Percentiles rank a stretch among this genome's conserved stretches.
These are phyloP conservation scores for Xanthoconium purpureum DNA, from an alignment of 768 basidiomycete genomes.

Conservation along the genomic window DNA sequence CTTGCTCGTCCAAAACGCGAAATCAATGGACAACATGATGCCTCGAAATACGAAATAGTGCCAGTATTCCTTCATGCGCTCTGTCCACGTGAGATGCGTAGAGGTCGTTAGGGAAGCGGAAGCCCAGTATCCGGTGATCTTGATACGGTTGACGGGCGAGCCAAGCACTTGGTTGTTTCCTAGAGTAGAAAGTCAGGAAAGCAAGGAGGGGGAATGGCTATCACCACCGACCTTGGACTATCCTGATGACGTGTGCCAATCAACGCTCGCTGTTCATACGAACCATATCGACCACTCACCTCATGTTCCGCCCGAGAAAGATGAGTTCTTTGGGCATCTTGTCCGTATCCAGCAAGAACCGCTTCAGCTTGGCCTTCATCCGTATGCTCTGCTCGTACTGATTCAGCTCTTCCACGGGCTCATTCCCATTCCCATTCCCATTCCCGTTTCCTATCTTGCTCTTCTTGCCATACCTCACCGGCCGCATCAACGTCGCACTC, in stretches of 20 bases:
- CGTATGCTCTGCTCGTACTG: slow-evolving; percentile 67
- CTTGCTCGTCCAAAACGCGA: slow-evolving; percentile 64
- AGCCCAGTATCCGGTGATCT: slow-evolving; percentile 84
- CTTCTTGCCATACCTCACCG: slow-evolving; percentile 39
- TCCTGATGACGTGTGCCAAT: slow-evolving; percentile 14
- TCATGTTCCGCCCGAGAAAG: slow-evolving; percentile 76
- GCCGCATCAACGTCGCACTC: slow-evolving; percentile 67
- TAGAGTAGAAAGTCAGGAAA: slow-evolving; percentile 18
- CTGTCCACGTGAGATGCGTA: slow-evolving; percentile 38
- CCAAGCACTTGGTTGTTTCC: slow-evolving; percentile 82
- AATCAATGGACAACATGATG: slow-evolving; percentile 66
- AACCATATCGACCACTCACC: slow-evolving; percentile 34
- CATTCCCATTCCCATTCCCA: slow-evolving; percentile 9
- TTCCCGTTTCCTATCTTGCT: neutral
- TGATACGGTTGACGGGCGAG: slow-evolving; percentile 86
- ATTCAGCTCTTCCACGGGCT: slow-evolving; percentile 36
- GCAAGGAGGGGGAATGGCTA: neutral
- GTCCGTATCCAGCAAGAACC: slow-evolving; percentile 71
- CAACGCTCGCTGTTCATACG: neutral
- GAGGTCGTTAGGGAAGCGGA: slow-evolving; percentile 58
- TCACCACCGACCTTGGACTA: slow-evolving; percentile 35
- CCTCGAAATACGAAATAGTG: slow-evolving; percentile 60
- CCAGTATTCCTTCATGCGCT: slow-evolving; percentile 51
- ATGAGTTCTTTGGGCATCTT: slow-evolving; percentile 75
- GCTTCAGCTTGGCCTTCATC: slow-evolving; percentile 66